phyloP scores from a whole-genome alignment of 306 rosid genomes.

The Cucurbita ficifolia region DNA sequence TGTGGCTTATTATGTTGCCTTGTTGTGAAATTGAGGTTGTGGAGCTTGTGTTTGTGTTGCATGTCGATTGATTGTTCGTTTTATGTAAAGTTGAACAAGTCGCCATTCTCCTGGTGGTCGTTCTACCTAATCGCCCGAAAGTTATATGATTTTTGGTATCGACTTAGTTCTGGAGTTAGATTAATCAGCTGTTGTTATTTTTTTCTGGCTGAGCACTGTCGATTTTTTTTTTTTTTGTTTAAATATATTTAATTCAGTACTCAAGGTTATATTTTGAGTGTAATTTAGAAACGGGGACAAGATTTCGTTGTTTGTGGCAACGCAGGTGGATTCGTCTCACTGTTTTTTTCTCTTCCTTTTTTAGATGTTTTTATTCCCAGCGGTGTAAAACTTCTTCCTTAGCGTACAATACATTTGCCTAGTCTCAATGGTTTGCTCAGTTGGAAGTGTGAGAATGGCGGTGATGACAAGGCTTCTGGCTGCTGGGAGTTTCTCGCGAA shows the following conservation, averaged over 20 bases:
- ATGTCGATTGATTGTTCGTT: not conserved
- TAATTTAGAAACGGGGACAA: not conserved
- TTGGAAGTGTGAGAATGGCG: slow-evolving; percentile 73
- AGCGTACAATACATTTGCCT: not conserved
- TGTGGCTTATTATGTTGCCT: not conserved
- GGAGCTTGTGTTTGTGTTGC: not conserved
- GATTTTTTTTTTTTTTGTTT: not conserved
- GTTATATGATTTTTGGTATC: not conserved
- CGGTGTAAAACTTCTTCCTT: slow-evolving; percentile 1
- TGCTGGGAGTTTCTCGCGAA: slow-evolving; percentile 40
- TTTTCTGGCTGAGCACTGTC: not conserved
- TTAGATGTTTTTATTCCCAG: not conserved
- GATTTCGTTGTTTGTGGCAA: not conserved
- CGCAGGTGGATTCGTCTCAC: not conserved
- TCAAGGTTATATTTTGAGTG: not conserved
- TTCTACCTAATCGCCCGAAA: not conserved
- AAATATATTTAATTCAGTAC: not conserved
- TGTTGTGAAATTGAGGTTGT: not conserved
- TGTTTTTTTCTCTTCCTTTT: not conserved
- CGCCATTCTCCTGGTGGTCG: not conserved
- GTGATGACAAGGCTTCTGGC: slow-evolving; percentile 67
- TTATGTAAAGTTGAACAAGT: not conserved
- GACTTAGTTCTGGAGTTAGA: not conserved
- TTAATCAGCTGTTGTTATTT: not conserved
- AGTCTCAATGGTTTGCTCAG: slow-evolving; percentile 42